Evolutionary conservation across 164 flowering plant species (phyloP).

Genomic region (Tetrastigma voinierianum): DNA sequence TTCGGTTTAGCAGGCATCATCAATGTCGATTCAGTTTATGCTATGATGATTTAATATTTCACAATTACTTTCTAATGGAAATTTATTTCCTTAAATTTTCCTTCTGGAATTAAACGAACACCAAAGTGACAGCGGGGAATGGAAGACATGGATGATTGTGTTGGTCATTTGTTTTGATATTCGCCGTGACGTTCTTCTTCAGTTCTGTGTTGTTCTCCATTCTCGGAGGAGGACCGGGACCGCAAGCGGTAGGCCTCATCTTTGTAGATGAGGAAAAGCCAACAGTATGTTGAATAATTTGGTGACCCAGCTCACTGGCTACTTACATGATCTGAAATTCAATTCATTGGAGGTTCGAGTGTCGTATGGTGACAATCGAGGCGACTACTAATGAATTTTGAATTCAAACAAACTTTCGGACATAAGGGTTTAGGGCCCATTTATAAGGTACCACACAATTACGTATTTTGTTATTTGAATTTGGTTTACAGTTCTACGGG

Average conservation of each 20-base stretch:
- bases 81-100: no score
- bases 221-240: background rate
- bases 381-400: constrained; percentile 27
- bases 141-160: constrained; percentile 10
- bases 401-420: constrained; percentile 26
- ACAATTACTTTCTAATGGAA: no score
- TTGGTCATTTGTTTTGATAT: background rate
- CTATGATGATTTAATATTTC: no score
- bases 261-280: constrained; percentile 3
- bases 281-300: background rate
- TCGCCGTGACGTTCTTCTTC: background rate
- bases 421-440: constrained; percentile 26
- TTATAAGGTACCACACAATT: no score
- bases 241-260: constrained; percentile 5
- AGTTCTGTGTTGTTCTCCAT: background rate
- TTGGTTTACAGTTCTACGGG: no score
- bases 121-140: constrained; percentile 10
- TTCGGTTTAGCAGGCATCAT: no score
- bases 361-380: constrained; percentile 12
- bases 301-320: background rate
- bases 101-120: background rate
- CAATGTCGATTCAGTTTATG: no score
- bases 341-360: constrained; percentile 16
- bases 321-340: background rate
- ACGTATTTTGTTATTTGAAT: no score